Conservation (phyloP, 345 rosid species). For the Ricinus communis region DNA sequence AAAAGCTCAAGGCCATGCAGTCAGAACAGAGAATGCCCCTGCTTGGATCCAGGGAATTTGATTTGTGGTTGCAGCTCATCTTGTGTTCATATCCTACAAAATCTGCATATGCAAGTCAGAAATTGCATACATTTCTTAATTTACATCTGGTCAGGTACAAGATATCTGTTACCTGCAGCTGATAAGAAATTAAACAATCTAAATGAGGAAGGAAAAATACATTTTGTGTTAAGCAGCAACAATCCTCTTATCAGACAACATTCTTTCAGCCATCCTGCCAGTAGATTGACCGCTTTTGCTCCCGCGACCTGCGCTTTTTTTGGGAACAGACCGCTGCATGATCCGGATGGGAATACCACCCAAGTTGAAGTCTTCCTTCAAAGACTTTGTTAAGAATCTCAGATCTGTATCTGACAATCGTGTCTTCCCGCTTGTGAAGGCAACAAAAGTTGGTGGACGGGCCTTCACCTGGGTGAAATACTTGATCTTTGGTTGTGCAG, state of each 20-base stretch:
- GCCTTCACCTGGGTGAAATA: slow-evolving; percentile 99
- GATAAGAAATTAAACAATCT: background rate
- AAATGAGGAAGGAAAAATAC: background rate
- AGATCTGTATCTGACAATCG: slow-evolving; percentile 67
- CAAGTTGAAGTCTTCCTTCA: slow-evolving; percentile 90
- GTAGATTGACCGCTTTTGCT: slow-evolving; percentile 30
- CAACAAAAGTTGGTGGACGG: slow-evolving; percentile 92
- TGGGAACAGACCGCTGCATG: slow-evolving; percentile 56
- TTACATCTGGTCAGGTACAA: no score
- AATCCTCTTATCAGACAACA: slow-evolving; percentile 60
- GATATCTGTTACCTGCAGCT: no score
- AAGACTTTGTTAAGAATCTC: slow-evolving; percentile 72
- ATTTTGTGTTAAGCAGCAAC: background rate
- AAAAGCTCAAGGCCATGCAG: no score
- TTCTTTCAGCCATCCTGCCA: slow-evolving; percentile 34
- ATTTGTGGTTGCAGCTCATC: no score
- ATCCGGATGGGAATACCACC: slow-evolving; percentile 94
- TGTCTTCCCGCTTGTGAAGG: slow-evolving; percentile 71
- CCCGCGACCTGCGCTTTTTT: slow-evolving; percentile 26
- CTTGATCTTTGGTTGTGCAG: slow-evolving; percentile 86
- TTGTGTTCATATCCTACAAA: no score
- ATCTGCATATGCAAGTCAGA: no score
- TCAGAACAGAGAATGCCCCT: no score
- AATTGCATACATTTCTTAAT: no score
- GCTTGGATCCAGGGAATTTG: no score